Conservation (phyloP, 768 basidiomycete species). For the Calvatia gigantea region DNA sequence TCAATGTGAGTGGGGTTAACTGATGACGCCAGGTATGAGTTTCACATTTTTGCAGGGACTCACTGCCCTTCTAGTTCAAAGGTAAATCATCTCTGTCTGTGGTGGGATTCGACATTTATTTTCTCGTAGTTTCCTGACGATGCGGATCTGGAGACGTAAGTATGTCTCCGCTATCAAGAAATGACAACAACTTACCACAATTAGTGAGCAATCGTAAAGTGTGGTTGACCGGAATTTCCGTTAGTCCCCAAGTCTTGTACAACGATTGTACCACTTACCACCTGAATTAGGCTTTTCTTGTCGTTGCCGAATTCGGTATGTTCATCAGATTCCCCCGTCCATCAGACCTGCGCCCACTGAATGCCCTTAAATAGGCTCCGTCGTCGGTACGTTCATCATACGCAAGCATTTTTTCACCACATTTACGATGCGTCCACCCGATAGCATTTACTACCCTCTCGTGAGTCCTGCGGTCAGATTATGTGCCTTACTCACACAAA, state of each 20-base stretch:
- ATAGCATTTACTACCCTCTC: conserved; percentile 13
- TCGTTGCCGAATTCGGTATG: conserved; percentile 40
- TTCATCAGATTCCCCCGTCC: not conserved
- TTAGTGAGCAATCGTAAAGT: conserved; percentile 42
- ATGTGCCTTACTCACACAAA: not conserved
- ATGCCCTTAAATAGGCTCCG: conserved; percentile 19
- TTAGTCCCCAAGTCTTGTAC: conserved; percentile 18
- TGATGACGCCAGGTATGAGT: not conserved
- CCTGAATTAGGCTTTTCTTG: conserved; percentile 23
- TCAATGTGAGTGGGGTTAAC: conserved; percentile 33
- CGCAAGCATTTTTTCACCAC: not conserved
- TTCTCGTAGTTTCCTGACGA: conserved; percentile 38
- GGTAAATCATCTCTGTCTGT: conserved; percentile 18
- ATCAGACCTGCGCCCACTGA: not conserved
- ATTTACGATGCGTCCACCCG: not conserved
- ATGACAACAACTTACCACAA: conserved; percentile 1
- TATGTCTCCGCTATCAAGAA: not conserved
- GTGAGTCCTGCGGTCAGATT: not conserved
- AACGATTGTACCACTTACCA: not conserved
- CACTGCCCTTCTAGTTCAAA: conserved; percentile 48
- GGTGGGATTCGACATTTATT: not conserved
- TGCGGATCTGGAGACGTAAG: conserved; percentile 44
- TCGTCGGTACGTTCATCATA: conserved; percentile 27
- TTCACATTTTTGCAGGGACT: conserved; percentile 27
- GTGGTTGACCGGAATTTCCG: conserved; percentile 29